A percentile compares a stretch with the other conserved stretches of the same genome.
Evolutionary conservation across 1,284 basidiomycete genomes (phyloP).

Genomic region (Irpex sp.): DNA sequence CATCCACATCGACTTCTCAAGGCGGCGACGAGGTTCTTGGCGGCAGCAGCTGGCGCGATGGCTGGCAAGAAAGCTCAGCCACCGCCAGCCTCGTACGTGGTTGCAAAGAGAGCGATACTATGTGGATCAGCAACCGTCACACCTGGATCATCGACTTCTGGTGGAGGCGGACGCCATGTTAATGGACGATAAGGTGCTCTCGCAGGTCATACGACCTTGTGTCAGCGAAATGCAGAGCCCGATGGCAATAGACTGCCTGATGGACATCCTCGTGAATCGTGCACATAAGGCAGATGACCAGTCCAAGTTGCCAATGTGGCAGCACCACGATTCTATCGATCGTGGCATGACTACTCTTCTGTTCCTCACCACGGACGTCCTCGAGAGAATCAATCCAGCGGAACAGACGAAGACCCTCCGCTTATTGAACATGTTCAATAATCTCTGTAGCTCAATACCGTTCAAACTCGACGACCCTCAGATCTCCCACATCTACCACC

Average conservation of each 20-base stretch:
- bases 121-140: background rate
- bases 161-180: constrained; percentile 19
- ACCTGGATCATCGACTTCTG: constrained; percentile 17
- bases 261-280: constrained; percentile 16
- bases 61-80: background rate
- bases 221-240: constrained; percentile 9
- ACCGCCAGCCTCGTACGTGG: background rate
- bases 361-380: constrained; percentile 15
- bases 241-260: constrained; percentile 12
- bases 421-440: constrained; percentile 11
- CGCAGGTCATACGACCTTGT: constrained; percentile 15
- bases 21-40: background rate
- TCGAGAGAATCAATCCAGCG: constrained; percentile 10
- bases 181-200: constrained; percentile 23
- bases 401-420: constrained; percentile 5
- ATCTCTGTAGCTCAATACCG: constrained; percentile 16
- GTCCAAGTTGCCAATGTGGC: constrained; percentile 16
- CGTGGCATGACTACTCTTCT: constrained; percentile 12
- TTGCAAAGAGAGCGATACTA: background rate
- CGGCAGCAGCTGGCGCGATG: background rate
- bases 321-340: constrained; percentile 12
- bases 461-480: constrained; percentile 15
- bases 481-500: constrained; percentile 11
- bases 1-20: background rate
- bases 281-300: constrained; percentile 12